Evolutionary conservation across 2,329 filamentous ascomycete species (phyloP), one percentile per base, ranked within the genome.

Genomic region (Exserohilum turcica): DNA sequence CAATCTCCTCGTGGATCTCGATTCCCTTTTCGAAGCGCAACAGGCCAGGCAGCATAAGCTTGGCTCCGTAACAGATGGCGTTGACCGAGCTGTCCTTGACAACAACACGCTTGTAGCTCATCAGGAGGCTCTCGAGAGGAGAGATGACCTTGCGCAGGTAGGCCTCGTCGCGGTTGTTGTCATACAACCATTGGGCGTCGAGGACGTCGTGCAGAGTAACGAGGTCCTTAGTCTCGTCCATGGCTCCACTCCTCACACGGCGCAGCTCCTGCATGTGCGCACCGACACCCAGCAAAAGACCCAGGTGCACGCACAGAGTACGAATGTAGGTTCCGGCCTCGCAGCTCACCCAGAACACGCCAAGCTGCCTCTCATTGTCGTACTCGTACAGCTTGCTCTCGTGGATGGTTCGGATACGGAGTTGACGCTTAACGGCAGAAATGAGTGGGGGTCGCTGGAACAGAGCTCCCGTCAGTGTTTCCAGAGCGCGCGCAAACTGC

Each of bases 261-360:
- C 93, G 86, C 66, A 97, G 87, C 82, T 97, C 93, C 81, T 97
- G 93, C 93, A 97, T 97, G 81, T 97, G 92, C 47, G 91, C 94
- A 65, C 93, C 93, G 53, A 96, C 92, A 74, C 93, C 86, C 28
- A 88, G 79, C 54, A 89, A 72, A 55, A 89, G 78, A 77, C 91
- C 90, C 66, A 99, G 78, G 79, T 97, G 94, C 37, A 97, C 93
- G 78, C 94, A 97, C 42, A 99, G 87, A 32, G 94, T 99, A 82
- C 94, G 90, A 76, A 99, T 97, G 78, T 99, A 99, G 61, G 94
- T 99, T 76, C 94, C 94, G 52, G 92, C 94, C 80, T 99, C 94
- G 78, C 94, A 99, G 79, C 91, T 96, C 67, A 97, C 94, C 93
- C 94, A 97, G 85, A 99, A 99, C 51, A 97, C 93, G 77, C 90